Evolutionary conservation across 1,284 basidiomycete genomes (phyloP), one percentile per base, ranked within the genome.

Genomic region (Naganishia albida): DNA sequence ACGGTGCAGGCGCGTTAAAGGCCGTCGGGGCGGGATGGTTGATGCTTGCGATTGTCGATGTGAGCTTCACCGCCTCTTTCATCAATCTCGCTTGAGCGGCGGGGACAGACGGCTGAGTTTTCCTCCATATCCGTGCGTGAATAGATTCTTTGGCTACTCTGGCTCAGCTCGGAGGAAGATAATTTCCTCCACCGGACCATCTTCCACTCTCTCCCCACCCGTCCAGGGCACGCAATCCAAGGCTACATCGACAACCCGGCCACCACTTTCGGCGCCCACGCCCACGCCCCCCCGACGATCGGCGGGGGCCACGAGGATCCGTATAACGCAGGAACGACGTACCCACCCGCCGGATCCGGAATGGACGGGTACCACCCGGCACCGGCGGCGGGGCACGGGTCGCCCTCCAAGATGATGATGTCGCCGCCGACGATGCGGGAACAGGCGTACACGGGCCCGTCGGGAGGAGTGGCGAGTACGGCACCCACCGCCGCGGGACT

Each of bases 81-180:
- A 13, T 62, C 26, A 23, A n/a, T 23, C 20, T 50, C 30, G n/a
- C n/a, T n/a, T 34, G 34, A 34, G 10, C 10, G 6, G 4, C 34
- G 34, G 4, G 34, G 34, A 46, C 6, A 13, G n/a, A 18, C 3
- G 7, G 7, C 2, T 51, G 49, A 46, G 52, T 38, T 53, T 43
- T 49, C 42, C 51, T 40, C 12, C 46, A 44, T 50, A 30, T 66
- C 23, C 42, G 7, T 30, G 12, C n/a, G 23, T 26, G 34, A 8
- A 10, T 38, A 96, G 83, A 89, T 98, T 75, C 79, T 98, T 68
- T 98, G 94, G 94, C 85, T 96, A 23, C 85, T 98, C 68, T 97
- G 91, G 83, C 92, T 99, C 77, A 95, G 94, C 4, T 89, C 93
- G 1, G 94, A 97, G 75, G 93, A 97, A 72, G 93, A 93, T 75